phyloP scores from a whole-genome alignment of 306 rosid species.

The Acacia confusa region DNA sequence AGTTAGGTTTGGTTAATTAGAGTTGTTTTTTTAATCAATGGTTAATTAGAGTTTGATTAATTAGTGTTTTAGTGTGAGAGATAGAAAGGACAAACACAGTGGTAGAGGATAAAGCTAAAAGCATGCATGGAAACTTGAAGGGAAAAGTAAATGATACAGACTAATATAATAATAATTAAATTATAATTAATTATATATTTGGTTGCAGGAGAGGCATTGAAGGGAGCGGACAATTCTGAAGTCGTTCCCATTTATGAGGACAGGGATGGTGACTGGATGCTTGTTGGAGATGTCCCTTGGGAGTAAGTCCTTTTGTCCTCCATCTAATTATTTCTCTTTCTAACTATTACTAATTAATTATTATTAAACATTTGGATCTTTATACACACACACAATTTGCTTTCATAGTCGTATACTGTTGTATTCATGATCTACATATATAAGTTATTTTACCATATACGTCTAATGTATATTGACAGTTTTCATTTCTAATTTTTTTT shows the following conservation, averaged over 20 bases:
- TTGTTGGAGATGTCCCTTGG: constrained; percentile 83
- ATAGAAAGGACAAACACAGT: not conserved
- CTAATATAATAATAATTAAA: not conserved
- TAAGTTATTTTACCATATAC: not conserved
- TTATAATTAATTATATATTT: not conserved
- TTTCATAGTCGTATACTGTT: not conserved
- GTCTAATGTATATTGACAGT: not conserved
- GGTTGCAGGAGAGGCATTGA: constrained; percentile 61
- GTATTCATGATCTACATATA: not conserved
- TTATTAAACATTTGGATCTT: not conserved
- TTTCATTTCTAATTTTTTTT: not conserved
- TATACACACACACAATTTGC: not conserved
- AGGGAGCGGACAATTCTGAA: constrained; percentile 55
- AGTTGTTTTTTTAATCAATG: too few relatives aligned
- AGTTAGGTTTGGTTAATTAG: not conserved
- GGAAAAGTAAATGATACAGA: not conserved
- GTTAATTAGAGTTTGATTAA: not conserved
- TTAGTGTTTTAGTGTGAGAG: not conserved
- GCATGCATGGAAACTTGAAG: not conserved
- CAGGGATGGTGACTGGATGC: constrained; percentile 90
- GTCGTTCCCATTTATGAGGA: constrained; percentile 76
- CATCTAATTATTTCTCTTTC: not conserved
- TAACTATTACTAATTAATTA: not conserved
- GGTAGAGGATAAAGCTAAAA: not conserved
- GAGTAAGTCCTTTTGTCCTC: constrained; percentile 51